Conservation (phyloP, 2,329 filamentous ascomycete species). For the Hypoxylon sp. region DNA sequence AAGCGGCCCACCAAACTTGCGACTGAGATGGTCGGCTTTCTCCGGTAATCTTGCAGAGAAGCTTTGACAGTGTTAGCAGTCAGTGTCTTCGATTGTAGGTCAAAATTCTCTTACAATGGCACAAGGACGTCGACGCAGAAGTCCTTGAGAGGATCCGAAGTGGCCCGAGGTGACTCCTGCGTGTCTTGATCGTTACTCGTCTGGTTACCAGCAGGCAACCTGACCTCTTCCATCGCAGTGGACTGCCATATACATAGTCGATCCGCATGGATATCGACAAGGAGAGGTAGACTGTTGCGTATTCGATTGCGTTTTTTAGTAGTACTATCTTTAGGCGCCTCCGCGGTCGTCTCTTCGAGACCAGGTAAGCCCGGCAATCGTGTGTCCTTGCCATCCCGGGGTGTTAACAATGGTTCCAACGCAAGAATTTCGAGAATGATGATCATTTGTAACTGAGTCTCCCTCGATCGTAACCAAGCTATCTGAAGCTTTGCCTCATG, state of each 20-base stretch:
- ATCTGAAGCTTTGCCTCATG: conserved; percentile 73
- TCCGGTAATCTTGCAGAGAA: conserved; percentile 83
- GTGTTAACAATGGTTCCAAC: conserved; percentile 69
- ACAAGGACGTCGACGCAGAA: conserved; percentile 87
- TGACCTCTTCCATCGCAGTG: conserved; percentile 73
- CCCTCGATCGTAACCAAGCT: conserved; percentile 78
- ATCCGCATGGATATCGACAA: conserved; percentile 82
- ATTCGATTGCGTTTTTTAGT: conserved; percentile 70
- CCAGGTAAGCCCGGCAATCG: conserved; percentile 63
- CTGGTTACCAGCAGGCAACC: conserved; percentile 66
- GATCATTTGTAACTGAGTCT: conserved; percentile 86
- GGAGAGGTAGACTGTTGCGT: conserved; percentile 75
- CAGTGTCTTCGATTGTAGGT: not conserved
- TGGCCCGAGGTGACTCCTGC: conserved; percentile 59
- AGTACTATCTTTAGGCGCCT: conserved; percentile 54
- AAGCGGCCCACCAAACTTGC: conserved; percentile 81
- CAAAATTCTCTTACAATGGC: conserved; percentile 74
- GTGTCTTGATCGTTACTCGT: conserved; percentile 54
- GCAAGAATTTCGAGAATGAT: conserved; percentile 83
- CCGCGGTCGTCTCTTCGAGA: conserved; percentile 55
- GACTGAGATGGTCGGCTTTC: conserved; percentile 78
- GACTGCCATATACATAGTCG: conserved; percentile 89
- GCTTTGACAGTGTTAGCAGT: conserved; percentile 62
- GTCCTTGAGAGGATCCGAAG: conserved; percentile 76
- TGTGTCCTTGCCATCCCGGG: conserved; percentile 60